Evolutionary conservation across 768 basidiomycete species (phyloP), one percentile per base, ranked within the genome.

Genomic region (Boletellus ananas): DNA sequence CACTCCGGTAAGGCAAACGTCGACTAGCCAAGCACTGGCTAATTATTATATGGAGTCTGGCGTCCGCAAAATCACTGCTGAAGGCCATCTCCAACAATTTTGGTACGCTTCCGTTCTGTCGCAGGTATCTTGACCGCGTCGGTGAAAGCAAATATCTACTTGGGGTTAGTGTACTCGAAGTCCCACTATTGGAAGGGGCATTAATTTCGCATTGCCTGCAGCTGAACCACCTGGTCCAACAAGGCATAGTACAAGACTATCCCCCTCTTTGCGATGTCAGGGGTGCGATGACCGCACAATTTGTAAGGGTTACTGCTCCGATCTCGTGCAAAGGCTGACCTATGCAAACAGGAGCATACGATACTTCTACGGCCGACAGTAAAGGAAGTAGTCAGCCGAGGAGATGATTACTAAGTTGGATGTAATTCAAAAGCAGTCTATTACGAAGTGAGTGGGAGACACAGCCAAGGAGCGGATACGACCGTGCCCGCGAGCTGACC

Each of bases 101-200:
- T 65, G 94, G 93, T 25, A 95, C 95, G 11, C 70, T 98, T 52
- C 94, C 96, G 4, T 99, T 90, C 70, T 97, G 95, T 68, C 81
- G 94, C 59, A 78, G 96, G 54, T 99, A 99, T 69, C 80, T 99
- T 17, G 96, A 98, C 62, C 84, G 94, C 21, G 72, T 76, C 5
- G 96, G 96, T 13, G 94, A 97, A 73, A 91, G 81, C 73, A 92
- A 87, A 68, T 95, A 99, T 67, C 73, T 98, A 17, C 74, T 97
- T 35, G 95, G 90, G 50, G 91, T 96, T 49, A 51, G 80, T 71
- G 18, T 7, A 6, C 21, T 44, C 35, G 7, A 38, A 47, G 29
- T 11, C 29, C 29, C 9, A 38, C 31, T 44, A 16, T 11, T 14
- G 27, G n/a, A 37, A 29, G 37, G 54, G 21, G 49, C 7, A 47